Evolutionary conservation across 768 basidiomycete genomes (phyloP).

Genomic region (Boletus rubropictus): DNA sequence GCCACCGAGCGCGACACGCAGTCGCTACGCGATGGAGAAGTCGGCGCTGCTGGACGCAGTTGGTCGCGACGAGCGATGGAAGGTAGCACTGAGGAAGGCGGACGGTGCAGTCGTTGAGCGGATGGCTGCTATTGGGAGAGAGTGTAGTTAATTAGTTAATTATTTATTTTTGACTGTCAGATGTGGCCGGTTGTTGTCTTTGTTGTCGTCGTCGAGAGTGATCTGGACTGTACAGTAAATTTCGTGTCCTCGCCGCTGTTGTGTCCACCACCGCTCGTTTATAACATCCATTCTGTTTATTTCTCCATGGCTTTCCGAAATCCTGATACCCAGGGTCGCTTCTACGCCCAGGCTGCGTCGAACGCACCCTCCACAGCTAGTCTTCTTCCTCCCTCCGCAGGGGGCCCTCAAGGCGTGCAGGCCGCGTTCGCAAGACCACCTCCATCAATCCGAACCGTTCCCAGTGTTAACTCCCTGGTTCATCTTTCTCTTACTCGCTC

Average conservation of each 20-base stretch:
- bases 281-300: conserved; percentile 2
- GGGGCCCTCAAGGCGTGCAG: conserved; percentile 32
- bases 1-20: conserved; percentile 29
- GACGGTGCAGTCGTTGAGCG: conserved; percentile 47
- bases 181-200: conserved; percentile 1
- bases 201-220: conserved; percentile 1
- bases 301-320: conserved; percentile 21
- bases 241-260: neutral
- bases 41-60: conserved; percentile 35
- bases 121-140: conserved; percentile 33
- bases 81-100: conserved; percentile 38
- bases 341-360: conserved; percentile 36
- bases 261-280: conserved; percentile 16
- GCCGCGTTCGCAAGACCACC: conserved; percentile 41
- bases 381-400: conserved; percentile 39
- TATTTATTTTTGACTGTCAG: neutral
- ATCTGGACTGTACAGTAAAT: neutral
- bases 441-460: conserved; percentile 30
- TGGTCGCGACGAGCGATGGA: conserved; percentile 18
- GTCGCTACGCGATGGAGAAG: conserved; percentile 43
- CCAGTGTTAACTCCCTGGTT: conserved; percentile 42
- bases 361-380: conserved; percentile 48
- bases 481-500: conserved; percentile 4
- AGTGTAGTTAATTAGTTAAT: neutral
- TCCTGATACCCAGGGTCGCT: conserved; percentile 38